A percentile compares a stretch with the other conserved stretches of the same genome.
phyloP scores from a whole-genome alignment of 352 stramenopile genomes.

The Phytophthora litchii region DNA sequence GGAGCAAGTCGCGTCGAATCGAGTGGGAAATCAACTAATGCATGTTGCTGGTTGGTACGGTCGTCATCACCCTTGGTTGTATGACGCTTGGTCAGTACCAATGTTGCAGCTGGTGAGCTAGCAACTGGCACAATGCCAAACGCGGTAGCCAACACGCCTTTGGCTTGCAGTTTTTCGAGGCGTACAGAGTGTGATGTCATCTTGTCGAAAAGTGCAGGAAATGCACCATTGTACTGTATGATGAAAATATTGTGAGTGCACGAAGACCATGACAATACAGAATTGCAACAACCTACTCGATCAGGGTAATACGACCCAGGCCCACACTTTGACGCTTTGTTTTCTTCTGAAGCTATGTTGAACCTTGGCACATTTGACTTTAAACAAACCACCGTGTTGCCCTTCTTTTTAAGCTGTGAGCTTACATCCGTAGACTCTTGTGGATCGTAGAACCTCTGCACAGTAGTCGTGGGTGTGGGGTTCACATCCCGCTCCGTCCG shows the following conservation, averaged over 20 bases:
- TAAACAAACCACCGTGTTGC: constrained; percentile 43
- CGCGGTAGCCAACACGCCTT: constrained; percentile 24
- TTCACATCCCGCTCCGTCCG: constrained; percentile 60
- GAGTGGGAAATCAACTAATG: constrained; percentile 4
- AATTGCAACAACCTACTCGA: constrained; percentile 17
- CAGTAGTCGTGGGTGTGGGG: constrained; percentile 41
- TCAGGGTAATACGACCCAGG: constrained; percentile 56
- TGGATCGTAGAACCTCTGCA: constrained; percentile 54
- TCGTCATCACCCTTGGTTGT: not conserved
- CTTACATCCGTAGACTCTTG: constrained; percentile 46
- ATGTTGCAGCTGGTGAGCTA: not conserved
- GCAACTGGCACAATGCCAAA: constrained; percentile 34
- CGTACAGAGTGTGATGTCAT: constrained; percentile 30
- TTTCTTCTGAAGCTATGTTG: constrained; percentile 12
- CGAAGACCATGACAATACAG: not conserved
- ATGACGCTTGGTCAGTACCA: constrained; percentile 1
- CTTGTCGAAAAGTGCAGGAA: constrained; percentile 49
- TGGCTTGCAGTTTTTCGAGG: constrained; percentile 34
- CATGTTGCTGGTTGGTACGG: not conserved
- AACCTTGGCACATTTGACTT: constrained; percentile 62
- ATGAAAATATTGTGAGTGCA: not conserved
- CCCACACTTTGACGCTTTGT: constrained; percentile 20
- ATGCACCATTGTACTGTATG: constrained; percentile 52
- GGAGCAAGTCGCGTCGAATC: constrained; percentile 40
- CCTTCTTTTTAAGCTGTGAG: constrained; percentile 31